Base-by-base conservation (phyloP, 352 stramenopile genomes). In the Pythium myriotylum region DNA sequence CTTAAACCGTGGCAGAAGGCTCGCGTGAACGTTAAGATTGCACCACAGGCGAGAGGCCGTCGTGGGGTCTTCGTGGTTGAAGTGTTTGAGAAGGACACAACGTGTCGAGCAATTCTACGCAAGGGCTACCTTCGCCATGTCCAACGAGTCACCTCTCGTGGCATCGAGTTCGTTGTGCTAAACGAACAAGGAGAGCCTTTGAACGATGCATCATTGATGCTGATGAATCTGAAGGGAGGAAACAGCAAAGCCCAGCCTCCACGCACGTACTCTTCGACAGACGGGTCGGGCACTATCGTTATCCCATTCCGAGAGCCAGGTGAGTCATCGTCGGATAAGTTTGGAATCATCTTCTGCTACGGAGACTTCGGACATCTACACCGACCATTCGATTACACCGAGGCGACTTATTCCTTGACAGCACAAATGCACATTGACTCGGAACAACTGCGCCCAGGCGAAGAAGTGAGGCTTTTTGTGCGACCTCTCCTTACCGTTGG, bases 51-150 rank as follows among this genome's bases (percentile, higher is more conserved):
- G 7, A 37, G 29, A 12, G 54, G 54, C 3, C 53, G 48, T 48
- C 80, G 77, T 32, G 77, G 80, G 14, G 71, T 88, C 7, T 89
- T 82, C 48, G 73, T 89, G 12, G 77, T 89, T 4, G 79, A 89
- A 63, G 65, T 89, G 8, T 75, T 89, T 29, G 77, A 82, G 43
- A 81, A 79, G 22, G 72, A 76, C 26, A 68, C 73, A 20, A 79
- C 77, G 1, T 89, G 79, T 26, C 71, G 79, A 12, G 79, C 79
- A 7, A 80, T 89, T 17, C 27, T 89, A 23, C 73, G 79, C 5
- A 86, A 84, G 42, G 79, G 79, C 2, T 79, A 79, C 59, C 63
- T 89, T 19, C 77, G 73, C 17, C 68, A 83, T 35, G 65, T 86
- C 6, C 68, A 87, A 46, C 56, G 66, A 16, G 62, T 84, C 22